Evolutionary conservation across 768 basidiomycete species (phyloP), one percentile per base, ranked within the genome.

Genomic region (Fomitopsis serialis): DNA sequence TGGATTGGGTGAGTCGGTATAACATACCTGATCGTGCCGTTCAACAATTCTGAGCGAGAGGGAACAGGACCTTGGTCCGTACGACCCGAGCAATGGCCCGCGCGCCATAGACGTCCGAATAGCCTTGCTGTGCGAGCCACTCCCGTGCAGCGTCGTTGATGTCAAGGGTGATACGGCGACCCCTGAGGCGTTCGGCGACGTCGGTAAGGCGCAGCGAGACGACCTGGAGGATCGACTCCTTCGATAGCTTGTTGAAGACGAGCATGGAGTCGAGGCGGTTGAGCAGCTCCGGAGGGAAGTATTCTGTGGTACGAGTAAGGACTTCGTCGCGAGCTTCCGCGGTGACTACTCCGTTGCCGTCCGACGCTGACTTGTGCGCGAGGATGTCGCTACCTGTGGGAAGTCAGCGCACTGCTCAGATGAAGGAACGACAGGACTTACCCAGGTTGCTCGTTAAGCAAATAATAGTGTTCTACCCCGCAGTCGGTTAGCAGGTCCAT

Each of bases 391-490:
- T 82, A n/a, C 70, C 63, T 63, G 7, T 21, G 15, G 29, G 23
- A 46, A 46, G 21, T 15, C 42, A 23, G 25, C 9, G 11, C 45
- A 46, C 19, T 10, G 24, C 34, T 23, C 12, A 8, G 9, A 46
- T 44, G 9, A 23, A 44, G 19, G n/a, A 44, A 44, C 9, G 19
- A 44, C 0, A 23, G 13, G n/a, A n/a, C 36, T 60, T 58, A 34
- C 89, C 93, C 23, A 96, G 79, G 60, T 96, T 96, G 61, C 88
- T 89, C 1, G 93, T 95, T 25, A 93, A 70, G 65, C 90, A 92
- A 63, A 97, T 86, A 63, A 95, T 94, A 1, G 93, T 94, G 68
- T 95, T 97, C 83, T 85, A 49, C 2, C 47, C 50, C n/a, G n/a
- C 35, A 22, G 25, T 48, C 13, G 19, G 21, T 34, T 3, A 48